Evolutionary conservation across 805 yeast species (phyloP), one percentile per base, ranked within the genome.

Genomic region (Ogataea henricii): DNA sequence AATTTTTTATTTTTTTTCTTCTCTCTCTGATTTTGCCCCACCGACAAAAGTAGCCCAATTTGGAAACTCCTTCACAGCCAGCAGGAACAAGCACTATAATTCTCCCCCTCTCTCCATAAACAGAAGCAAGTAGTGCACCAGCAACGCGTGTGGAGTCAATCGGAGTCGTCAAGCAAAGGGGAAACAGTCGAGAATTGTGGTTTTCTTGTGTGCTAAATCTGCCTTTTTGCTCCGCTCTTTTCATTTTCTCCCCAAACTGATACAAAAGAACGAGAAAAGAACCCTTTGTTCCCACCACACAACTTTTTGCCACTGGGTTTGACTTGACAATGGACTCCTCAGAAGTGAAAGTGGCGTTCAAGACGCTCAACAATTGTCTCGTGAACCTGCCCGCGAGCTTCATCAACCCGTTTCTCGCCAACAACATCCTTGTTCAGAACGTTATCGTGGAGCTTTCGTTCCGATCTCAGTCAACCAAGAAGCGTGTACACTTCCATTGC

Each of bases 361-460:
- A 55, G 41, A 55, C 64, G 1, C 42, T 62, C 29, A 58, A 55
- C 37, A 63, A 62, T 45, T 71, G 73, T 46, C 57, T 73, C 30
- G 60, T 69, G 17, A 67, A 66, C 39, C 54, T 73, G 21, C 78
- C 78, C 0, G 54, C 71, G 1, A 51, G 54, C 9, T 50, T 71
- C 34, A 63, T 69, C 25, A 64, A 67, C 42, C 66, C 73, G 20
- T 60, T 73, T 33, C 59, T 69, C 44, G 65, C 71, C 35, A 69
- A 70, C 30, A 69, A 66, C 43, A 59, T 73, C 14, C 58, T 67
- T 29, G 65, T 73, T n/a, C 76, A 70, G 45, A 67, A 67, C 34
- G 68, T 73, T 22, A 64, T 72, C 14, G 56, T 73, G 18, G 69
- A 71, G 47, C 38, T 73, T 9, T 39, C 41, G 10, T 48, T 46